Conservation (phyloP, 495 filamentous ascomycete species). For the Cudoniella acicularis region DNA sequence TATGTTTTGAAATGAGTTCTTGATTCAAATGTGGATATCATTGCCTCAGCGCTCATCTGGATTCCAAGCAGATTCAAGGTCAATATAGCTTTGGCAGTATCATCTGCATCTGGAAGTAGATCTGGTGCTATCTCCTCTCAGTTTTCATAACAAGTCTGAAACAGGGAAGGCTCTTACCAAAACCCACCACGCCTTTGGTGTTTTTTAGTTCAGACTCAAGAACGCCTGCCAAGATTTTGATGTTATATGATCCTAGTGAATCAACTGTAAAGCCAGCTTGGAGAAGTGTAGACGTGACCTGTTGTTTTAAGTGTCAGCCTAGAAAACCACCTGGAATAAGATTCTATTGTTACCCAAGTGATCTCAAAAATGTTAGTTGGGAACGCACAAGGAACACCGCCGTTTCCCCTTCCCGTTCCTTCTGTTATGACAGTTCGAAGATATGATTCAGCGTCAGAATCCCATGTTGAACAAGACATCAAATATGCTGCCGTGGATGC, state of each 20-base stretch:
- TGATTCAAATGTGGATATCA: slow-evolving; percentile 35
- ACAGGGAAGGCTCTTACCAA: neutral
- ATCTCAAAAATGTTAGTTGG: slow-evolving; percentile 39
- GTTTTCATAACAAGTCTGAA: slow-evolving; percentile 15
- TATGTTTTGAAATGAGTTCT: slow-evolving; percentile 38
- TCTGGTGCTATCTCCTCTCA: slow-evolving; percentile 23
- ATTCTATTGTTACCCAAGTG: slow-evolving; percentile 29
- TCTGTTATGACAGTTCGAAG: slow-evolving; percentile 12
- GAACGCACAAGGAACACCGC: slow-evolving; percentile 31
- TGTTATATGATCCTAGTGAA: neutral
- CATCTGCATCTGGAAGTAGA: slow-evolving; percentile 43
- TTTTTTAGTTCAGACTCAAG: neutral
- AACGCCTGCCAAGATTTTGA: neutral
- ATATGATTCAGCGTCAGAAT: slow-evolving; percentile 36
- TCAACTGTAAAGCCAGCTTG: neutral
- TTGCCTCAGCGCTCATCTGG: slow-evolving; percentile 19
- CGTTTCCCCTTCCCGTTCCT: slow-evolving; percentile 15
- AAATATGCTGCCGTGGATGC: slow-evolving; percentile 44
- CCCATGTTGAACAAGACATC: slow-evolving; percentile 37
- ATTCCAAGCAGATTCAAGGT: slow-evolving; percentile 29
- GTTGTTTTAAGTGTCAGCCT: too few species aligned
- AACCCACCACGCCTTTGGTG: neutral
- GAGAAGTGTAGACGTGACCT: too few species aligned
- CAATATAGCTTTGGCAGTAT: slow-evolving; percentile 41
- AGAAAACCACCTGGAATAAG: neutral